Evolutionary conservation across 768 basidiomycete species (phyloP), one percentile per base, ranked within the genome.

Genomic region (Kwoniella sp.): DNA sequence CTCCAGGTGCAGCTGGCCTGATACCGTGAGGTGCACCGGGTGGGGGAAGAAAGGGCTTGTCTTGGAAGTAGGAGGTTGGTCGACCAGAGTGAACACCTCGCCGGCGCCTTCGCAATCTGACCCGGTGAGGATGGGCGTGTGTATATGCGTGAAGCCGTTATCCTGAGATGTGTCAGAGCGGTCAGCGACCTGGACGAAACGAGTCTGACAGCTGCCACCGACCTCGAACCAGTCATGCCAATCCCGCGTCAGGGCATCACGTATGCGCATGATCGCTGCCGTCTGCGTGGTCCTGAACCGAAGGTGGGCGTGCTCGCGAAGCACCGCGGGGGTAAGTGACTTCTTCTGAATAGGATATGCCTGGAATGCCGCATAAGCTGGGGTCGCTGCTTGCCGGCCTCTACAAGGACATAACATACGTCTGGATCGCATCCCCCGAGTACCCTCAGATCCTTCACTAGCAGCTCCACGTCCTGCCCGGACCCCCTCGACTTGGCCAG

Each of bases 101-200:
- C 95, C 93, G 6, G 87, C 92, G 11, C 92, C 95, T 78, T 99
- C 95, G 47, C 91, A 91, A 71, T 99, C 95, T 62, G 83, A 89
- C 14, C 83, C 82, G 0, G 93, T 96, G 20, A 96, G 75, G 39
- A 98, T 80, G 0, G 95, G 95, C 0, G 91, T 87, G 64, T 95
- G 84, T 12, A 81, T 80, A 65, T 86, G 82, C 31, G 77, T 73
- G 71, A 95, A 98, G 9, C 82, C 88, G 71, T 87, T 81, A n/a
- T 73, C 74, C 88, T 93, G 70, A 15, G 9, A 17, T 2, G 26
- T 3, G 32, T 15, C 10, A 9, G 4, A 50, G 40, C 50, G 22
- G 53, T 50, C 28, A 36, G n/a, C n/a, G n/a, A n/a, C n/a, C n/a
- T n/a, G n/a, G n/a, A n/a, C n/a, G n/a, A n/a, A n/a, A n/a, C n/a